Base-by-base conservation (phyloP, 257 asterid species). In the Solanum piurae region DNA sequence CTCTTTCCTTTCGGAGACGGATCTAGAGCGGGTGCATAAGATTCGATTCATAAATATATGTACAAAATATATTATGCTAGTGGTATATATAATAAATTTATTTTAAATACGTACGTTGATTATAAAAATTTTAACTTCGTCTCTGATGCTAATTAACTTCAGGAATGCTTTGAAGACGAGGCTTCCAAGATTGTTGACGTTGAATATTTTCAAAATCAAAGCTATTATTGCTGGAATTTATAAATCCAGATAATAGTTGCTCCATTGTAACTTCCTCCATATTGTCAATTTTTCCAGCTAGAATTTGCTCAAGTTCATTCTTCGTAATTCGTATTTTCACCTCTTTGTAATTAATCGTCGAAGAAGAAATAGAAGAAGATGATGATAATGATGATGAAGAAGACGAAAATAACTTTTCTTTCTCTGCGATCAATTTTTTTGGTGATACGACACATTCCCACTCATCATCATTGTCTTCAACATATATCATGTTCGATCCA, bases 101-200 rank as follows among this genome's bases (percentile, higher is more conserved):
- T 55, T 55, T 20, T 20, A 55, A 20, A 55, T 55, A 20, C 5
- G 11, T 8, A 6, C 0, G 5, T 1, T 9, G 18, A 79, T 6
- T 27, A 79, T 16, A 44, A 79, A 44, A 7, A 0, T 8, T 7
- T 25, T 79, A 5, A 4, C 10, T 79, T 9, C 2, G 25, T 20
- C 38, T 25, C n/a, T 44, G 5, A 1, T 79, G 0, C 37, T 7
- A 87, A 60, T 76, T 77, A 5, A 60, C 14, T 46, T 87, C 88
- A 38, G 88, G 88, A 58, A 87, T 87, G 5, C 88, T 87, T 27
- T 87, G 88, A 79, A 87, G 84, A 60, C 88, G 29, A 42, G 88
- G 88, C 46, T 64, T 58, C 88, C 88, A 87, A 5, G 86, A 87
- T 9, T 58, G 77, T 76, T 87, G 86, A 40, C 14, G 37, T n/a